Percentiles rank a stretch among this genome's conserved stretches.
Evolutionary conservation across 352 stramenopile genomes (phyloP).

Genomic region (Pythium aphanidermatum): DNA sequence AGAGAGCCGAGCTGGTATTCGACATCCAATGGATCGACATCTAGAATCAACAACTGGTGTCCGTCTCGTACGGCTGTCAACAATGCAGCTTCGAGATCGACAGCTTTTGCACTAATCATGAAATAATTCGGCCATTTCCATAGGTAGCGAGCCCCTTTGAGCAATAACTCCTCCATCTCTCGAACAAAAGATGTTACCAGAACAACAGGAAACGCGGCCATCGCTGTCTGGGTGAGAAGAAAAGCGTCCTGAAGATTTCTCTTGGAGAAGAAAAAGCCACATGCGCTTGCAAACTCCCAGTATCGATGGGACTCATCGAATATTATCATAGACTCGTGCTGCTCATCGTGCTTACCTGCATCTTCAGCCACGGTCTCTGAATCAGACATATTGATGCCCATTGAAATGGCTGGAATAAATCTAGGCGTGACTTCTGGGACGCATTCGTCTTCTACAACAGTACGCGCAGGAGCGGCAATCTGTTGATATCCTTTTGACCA

Average conservation of each 20-base stretch:
- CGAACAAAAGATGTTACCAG: conserved; percentile 36
- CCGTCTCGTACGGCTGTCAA: conserved; percentile 30
- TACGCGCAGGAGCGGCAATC: background rate
- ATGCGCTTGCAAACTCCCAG: conserved; percentile 26
- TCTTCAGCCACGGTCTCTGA: no score
- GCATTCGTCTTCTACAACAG: no score
- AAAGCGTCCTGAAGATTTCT: conserved; percentile 35
- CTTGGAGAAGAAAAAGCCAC: conserved; percentile 33
- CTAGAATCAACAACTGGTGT: conserved; percentile 52
- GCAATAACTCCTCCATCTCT: conserved; percentile 38
- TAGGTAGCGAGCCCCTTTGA: conserved; percentile 27
- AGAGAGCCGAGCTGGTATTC: conserved; percentile 16
- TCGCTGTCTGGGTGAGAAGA: conserved; percentile 26
- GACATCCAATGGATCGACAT: conserved; percentile 37
- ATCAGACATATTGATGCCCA: no score
- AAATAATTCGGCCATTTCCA: conserved; percentile 42
- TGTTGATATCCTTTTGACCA: conserved; percentile 8
- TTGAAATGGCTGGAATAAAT: conserved; percentile 4
- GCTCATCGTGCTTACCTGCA: background rate
- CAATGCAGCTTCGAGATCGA: conserved; percentile 31
- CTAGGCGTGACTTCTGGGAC: background rate
- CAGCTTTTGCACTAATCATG: conserved; percentile 30
- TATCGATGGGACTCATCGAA: background rate
- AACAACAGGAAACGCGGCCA: conserved; percentile 23
- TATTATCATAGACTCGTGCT: background rate